Percentiles rank a stretch among this genome's conserved stretches.
Conservation (phyloP, 441 rosid species). For the Hura crepitans region DNA sequence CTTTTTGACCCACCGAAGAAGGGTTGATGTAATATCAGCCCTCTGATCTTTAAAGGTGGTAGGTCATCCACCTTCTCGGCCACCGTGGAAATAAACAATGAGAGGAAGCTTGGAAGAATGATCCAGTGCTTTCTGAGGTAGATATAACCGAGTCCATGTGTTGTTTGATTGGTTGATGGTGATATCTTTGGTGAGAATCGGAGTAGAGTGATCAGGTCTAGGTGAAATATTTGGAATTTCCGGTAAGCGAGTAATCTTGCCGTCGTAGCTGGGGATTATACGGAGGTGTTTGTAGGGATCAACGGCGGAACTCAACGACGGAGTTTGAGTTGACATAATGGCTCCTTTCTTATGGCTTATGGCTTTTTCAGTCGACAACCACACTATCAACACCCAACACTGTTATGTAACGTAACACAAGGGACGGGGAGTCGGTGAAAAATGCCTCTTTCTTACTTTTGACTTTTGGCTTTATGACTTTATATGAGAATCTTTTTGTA, state of each 20-base stretch:
- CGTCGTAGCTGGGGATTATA: slow-evolving; percentile 41
- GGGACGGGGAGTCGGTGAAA: no score
- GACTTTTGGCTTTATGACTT: no score
- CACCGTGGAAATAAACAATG: slow-evolving; percentile 41
- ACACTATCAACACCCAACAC: no score
- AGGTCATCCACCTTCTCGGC: slow-evolving; percentile 11
- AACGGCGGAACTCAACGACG: slow-evolving; percentile 4
- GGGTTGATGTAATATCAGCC: slow-evolving; percentile 48
- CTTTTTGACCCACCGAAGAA: slow-evolving; percentile 48
- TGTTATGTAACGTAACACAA: no score
- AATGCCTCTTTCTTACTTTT: no score
- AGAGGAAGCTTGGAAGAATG: slow-evolving; percentile 37
- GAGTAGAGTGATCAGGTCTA: slow-evolving; percentile 12
- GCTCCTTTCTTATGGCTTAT: no score
- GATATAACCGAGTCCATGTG: slow-evolving; percentile 41
- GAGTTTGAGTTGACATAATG: slow-evolving; percentile 20
- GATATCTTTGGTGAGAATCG: slow-evolving; percentile 38
- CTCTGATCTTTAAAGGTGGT: slow-evolving; percentile 39
- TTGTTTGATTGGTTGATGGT: slow-evolving; percentile 30
- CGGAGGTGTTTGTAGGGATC: slow-evolving; percentile 40
- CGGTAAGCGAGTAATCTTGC: slow-evolving; percentile 42
- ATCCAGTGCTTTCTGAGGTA: slow-evolving; percentile 28
- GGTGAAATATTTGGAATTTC: slow-evolving; percentile 16
- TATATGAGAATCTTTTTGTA: no score
- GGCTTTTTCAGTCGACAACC: no score